Base-by-base conservation (phyloP, 371 early-diverging fungal genomes). In the Nematocida sp. region DNA sequence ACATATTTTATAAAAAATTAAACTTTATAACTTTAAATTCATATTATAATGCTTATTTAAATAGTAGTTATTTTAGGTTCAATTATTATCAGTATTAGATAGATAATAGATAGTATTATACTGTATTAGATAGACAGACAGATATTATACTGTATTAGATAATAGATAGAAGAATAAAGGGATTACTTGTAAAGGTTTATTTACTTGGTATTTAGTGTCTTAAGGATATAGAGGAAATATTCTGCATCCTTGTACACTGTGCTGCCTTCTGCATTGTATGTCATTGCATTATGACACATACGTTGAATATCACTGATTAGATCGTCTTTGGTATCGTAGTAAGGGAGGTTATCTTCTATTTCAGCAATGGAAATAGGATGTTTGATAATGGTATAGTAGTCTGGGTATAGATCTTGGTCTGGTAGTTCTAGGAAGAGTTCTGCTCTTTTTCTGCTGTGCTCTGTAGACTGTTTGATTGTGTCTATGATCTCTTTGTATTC, bases 371-470 rank as follows among this genome's bases (percentile, higher is more conserved):
- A 86, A 45, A 93, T 91, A 3, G 92, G 93, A n/a, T 85, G 84
- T 47, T 85, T 82, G 78, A 93, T 93, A 78, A 89, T 83, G 55
- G 88, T 84, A 81, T 91, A 92, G 79, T 93, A 93, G 63, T 91
- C 91, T 1, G 93, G 91, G 74, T 54, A 76, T 23, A 61, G 15
- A 11, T 57, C 32, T 21, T 54, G 40, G 31, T 66, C 67, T 32
- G 67, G 67, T 23, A 66, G 57, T 49, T 66, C 67, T 49, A 55
- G 19, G 32, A 66, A 66, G 9, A 66, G 58, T 32, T 55, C 67
- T 11, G 37, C 54, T 47, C 67, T 2, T 29, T 31, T 54, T 66
- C 67, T 54, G 29, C 67, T 57, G 9, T 47, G 9, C 11, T 37
- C 55, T 19, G 67, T 66, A 35, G 45, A 43, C 17, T 31, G 27